Evolutionary conservation across 305 asterid species (phyloP), one percentile per base, ranked within the genome.

Genomic region (Solanum chacoense): DNA sequence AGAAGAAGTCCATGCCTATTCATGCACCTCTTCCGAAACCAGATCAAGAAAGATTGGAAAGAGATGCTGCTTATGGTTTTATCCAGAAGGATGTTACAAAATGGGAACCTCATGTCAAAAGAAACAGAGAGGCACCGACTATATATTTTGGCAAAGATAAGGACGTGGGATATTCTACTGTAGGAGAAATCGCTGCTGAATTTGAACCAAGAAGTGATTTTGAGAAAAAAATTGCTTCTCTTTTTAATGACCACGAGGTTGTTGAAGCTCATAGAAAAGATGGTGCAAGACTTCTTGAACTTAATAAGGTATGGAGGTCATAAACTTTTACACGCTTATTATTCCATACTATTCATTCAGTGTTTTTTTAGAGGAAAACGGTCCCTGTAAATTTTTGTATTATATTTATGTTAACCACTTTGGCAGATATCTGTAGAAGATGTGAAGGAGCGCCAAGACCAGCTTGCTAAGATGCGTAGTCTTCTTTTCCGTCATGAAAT

Each of bases 271-370:
- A 96, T 92, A 90, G 79, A 76, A 93, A 90, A 67, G 99, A 97
- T 90, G 99, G 99, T 89, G 98, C 98, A 55, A 94, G 94, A 90
- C 98, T 96, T 92, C 98, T 97, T 90, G 99, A 97, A 92, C 90
- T 96, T 88, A 97, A 97, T 91, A 93, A 97, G 98, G 99, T 95
- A 92, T 71, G 87, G 72, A 45, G 84, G 40, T 40, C 85, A 50
- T 76, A 81, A 26, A 35, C 35, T 74, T 89, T 28, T 65, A 31
- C 86, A 29, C 72, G 0, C 7, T 18, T 80, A 16, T 29, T 42
- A 40, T 28, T 80, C 50, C 85, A 8, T 42, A 28, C 18, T 40
- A 26, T 26, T 80, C 69, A 29, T 81, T 81, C 24, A 45, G 29
- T 81, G 20, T 26, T 12, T 13, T 13, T 13, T 13, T 38, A 81